Base-by-base conservation (phyloP, 179 eudicot genomes). In the Beta macrorhiza region DNA sequence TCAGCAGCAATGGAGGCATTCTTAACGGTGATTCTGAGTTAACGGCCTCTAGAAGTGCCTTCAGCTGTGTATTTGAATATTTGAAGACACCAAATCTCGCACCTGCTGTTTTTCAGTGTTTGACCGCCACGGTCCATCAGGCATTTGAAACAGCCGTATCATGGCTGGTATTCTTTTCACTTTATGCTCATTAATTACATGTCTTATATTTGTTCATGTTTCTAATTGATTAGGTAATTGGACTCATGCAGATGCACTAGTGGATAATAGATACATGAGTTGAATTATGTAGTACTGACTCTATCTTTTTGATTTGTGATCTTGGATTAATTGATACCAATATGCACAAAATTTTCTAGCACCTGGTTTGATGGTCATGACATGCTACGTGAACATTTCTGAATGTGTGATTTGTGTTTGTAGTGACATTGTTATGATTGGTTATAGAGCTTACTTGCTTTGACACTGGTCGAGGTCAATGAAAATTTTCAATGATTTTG, bases 1-100 rank as follows among this genome's bases (percentile, higher is more conserved):
- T 94, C 84, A 97, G 97, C 89, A 94, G 99, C 90, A 97, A 97
- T 80, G 98, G 99, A 42, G 99, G 99, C 78, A 93, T 97, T 84
- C 99, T 97, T 52, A 97, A 93, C 86, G 89, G 92, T 83, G 89
- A 87, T 74, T 78, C 90, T 67, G 90, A 82, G 85, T 82, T 88
- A 63, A 86, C 91, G 78, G 90, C 91, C 82, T 88, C 93, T 76
- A 88, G 91, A 84, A 97, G 99, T 84, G 99, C 99, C 82, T 94
- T 97, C 88, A 90, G 92, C 86, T 97, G 98, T 91, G 99, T 89
- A 76, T 94, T 97, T 84, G 99, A 97, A 83, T 97, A 97, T 86
- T 86, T 97, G 81, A 93, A 90, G 83, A 97, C 98, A 76, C 97
- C 98, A 79, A 93, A 91, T 84, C 99, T 97, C 73, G 88, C 89